Base-by-base conservation (phyloP, 345 rosid genomes). In the Linum usitatissimum region DNA sequence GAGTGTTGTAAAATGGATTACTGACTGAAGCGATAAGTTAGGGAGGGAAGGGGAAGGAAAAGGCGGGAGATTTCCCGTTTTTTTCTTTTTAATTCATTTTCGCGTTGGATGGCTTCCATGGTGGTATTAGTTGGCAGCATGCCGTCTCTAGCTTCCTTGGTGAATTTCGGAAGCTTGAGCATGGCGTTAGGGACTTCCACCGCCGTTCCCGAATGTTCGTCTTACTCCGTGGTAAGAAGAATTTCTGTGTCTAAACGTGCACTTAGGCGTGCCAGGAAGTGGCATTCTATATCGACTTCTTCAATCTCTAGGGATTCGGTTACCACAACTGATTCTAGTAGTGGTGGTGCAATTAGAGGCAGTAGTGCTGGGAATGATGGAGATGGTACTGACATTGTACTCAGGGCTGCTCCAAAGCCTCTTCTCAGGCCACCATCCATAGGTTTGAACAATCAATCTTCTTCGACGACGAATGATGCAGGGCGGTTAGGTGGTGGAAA, bases 381-480 rank as follows among this genome's bases (percentile, higher is more conserved):
- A 55, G 85, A 64, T 64, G 92, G 80, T 65, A 58, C 39, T 20
- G 95, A 77, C 66, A 64, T 83, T 64, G 79, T 84, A 18, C 88
- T 89, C 40, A 87, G 84, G 77, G 86, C 94, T 60, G 76, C 88
- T 62, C 99, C 97, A 31, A 93, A 70, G 73, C 97, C 97, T 0
- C 81, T 84, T 19, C 68, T 83, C 56, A 89, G 80, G 38, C 38
- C 38, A 74, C 70, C 96, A 1, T 64, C 86, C 6, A 8, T 19
- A 4, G 66, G 51, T 39, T 70, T 79, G 9, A 77, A 77, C 70
- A 76, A 64, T 2, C 74, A 64, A 6, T 42, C 71, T 28, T 28
- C 81, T 63, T 63, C 73, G 6, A 36, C 60, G 61, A 62, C 21
- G 62, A 40, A 68, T 58, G 66, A 60, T 15, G 66, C 65, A 53